These are phyloP conservation scores for Hortaea werneckii DNA, from an alignment of 2,329 filamentous ascomycete species.

Conservation along the genomic window DNA sequence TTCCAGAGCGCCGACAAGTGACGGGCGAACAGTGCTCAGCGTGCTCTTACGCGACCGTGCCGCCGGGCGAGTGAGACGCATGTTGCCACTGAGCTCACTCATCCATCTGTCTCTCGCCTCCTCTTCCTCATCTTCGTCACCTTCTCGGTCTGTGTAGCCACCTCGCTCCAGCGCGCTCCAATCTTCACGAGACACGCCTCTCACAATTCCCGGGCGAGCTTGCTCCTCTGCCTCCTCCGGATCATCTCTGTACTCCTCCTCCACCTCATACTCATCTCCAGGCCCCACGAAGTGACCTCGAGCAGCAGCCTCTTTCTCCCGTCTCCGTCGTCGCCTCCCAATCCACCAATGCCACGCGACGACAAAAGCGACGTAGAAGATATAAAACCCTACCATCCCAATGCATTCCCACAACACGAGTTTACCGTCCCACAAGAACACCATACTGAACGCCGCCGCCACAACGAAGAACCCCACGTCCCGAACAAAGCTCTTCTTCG, in stretches of 20 bases:
- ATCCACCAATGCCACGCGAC: constrained; percentile 87
- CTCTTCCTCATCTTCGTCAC: constrained; percentile 49
- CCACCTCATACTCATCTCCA: constrained; percentile 50
- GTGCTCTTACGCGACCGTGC: constrained; percentile 59
- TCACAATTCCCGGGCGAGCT: constrained; percentile 29
- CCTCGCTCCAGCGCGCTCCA: constrained; percentile 51
- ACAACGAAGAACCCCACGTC: constrained; percentile 89
- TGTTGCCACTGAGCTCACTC: constrained; percentile 82
- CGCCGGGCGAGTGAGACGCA: constrained; percentile 69
- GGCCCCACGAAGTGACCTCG: constrained; percentile 61
- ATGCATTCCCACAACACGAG: constrained; percentile 82
- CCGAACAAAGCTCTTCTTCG: constrained; percentile 77
- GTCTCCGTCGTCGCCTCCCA: constrained; percentile 50
- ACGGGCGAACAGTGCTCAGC: constrained; percentile 79
- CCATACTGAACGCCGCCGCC: constrained; percentile 76
- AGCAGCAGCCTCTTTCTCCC: constrained; percentile 59
- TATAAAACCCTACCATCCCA: constrained; percentile 82
- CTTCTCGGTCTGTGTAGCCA: constrained; percentile 38
- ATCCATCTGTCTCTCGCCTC: constrained; percentile 54
- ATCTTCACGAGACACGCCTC: constrained; percentile 50
- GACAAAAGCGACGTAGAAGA: constrained; percentile 80
- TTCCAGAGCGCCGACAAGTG: constrained; percentile 84
- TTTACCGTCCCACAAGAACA: constrained; percentile 74
- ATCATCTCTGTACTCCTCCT: constrained; percentile 44
- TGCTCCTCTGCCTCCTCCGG: constrained; percentile 36